Conservation (phyloP, 192 early-diverging fungal genomes). For the Coemansia sp. region DNA sequence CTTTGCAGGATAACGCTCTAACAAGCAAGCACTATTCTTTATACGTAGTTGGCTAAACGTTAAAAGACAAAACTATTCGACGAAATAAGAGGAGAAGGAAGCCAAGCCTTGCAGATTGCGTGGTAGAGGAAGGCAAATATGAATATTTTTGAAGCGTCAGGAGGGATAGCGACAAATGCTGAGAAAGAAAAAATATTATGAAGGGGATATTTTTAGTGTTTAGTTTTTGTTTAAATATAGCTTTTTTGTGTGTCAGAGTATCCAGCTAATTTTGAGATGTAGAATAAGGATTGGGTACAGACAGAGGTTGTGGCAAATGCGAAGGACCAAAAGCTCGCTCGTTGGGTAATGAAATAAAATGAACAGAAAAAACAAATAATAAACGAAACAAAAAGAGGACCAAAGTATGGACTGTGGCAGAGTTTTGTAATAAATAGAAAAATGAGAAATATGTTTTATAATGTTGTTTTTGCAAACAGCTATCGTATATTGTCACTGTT, state of each 20-base stretch:
- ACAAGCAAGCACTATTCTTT: slow-evolving; percentile 7
- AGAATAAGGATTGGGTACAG: not conserved
- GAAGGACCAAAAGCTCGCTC: not conserved
- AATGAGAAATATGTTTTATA: not conserved
- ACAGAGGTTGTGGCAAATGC: not conserved
- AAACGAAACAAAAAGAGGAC: not conserved
- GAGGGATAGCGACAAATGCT: not conserved
- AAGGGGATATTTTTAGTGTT: not conserved
- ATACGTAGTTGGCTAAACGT: not conserved
- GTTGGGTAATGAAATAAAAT: not conserved
- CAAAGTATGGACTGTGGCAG: not conserved
- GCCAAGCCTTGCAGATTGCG: slow-evolving; percentile 5
- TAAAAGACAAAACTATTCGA: slow-evolving; percentile 2
- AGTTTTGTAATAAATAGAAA: not conserved
- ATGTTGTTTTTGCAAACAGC: not conserved
- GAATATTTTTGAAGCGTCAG: not conserved
- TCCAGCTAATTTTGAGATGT: not conserved
- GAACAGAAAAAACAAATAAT: not conserved
- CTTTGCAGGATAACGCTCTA: slow-evolving; percentile 1
- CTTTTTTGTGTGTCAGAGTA: not conserved
- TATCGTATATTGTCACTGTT: not conserved
- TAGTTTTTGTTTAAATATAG: not conserved
- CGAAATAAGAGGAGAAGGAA: not conserved
- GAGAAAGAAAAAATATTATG: not conserved
- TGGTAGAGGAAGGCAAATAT: not conserved